Base-by-base conservation (phyloP, 169 alveolate species). In the Cryptosporidium viatorum region DNA sequence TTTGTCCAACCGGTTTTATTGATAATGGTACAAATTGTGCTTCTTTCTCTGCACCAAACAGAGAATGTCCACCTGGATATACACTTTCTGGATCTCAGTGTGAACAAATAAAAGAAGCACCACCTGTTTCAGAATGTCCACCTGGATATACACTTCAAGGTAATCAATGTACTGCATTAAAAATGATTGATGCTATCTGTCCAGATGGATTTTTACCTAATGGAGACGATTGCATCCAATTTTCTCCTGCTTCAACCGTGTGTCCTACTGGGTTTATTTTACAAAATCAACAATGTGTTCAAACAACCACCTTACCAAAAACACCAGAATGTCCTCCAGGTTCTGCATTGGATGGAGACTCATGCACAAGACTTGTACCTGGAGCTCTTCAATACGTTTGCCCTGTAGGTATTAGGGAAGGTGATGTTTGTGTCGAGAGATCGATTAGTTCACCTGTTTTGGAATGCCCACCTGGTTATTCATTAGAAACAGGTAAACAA, bases 241-340 rank as follows among this genome's bases (percentile, higher is more conserved):
- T 80, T 80, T 80, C 89, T 23, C 89, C 89, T 16, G 89, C 89
- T 29, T 80, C 89, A 9, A 80, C 89, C 5, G 80, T 80, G 18
- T 80, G 89, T 39, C 89, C 89, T 1, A 62, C 89, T 21, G 89
- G 89, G 5, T 80, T 80, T 45, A 62, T 80, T 21, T 23, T 80
- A 5, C 89, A 80, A 62, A 65, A 65, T n/a, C 89, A 80, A 41
- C 89, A 80, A 29, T 80, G 89, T 62, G 69, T 80, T 41, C 89
- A 80, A 41, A 45, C 89, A 59, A 65, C 50, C 14, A 23, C 35
- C 26, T 60, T 69, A 35, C 89, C 89, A 12, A 80, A 80, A 45
- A 62, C 89, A 10, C 80, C 89, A 60, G 89, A 80, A 80, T 80
- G 89, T 16, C 89, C 89, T n/a, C 89, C 89, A 12, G 89, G 89